phyloP scores from a whole-genome alignment of 2,329 filamentous ascomycete species.

The Colletotrichum sp. region DNA sequence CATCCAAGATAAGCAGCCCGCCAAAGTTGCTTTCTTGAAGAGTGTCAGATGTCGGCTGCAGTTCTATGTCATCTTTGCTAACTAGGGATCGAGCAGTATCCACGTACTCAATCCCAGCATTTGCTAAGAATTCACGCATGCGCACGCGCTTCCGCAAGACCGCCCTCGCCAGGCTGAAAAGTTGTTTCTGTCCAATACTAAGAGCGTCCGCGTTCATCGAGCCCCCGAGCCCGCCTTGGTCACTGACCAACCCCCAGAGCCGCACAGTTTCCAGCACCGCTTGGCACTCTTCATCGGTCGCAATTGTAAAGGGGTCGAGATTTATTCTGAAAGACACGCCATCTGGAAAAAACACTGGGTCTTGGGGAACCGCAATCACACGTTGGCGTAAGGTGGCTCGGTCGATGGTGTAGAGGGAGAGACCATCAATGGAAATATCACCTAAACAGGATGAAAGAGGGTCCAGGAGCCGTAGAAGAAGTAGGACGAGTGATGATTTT shows the following conservation, averaged over 20 bases:
- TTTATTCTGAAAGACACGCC: slow-evolving; percentile 40
- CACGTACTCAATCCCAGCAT: not conserved
- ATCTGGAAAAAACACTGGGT: slow-evolving; percentile 54
- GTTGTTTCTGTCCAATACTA: slow-evolving; percentile 15
- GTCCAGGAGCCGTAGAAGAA: slow-evolving; percentile 47
- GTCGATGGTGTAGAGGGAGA: slow-evolving; percentile 41
- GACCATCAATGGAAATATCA: slow-evolving; percentile 42
- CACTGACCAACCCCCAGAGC: not conserved
- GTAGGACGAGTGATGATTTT: slow-evolving; percentile 47
- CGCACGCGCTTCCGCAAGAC: not conserved
- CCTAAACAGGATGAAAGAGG: slow-evolving; percentile 28
- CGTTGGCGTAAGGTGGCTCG: slow-evolving; percentile 47
- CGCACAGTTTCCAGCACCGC: slow-evolving; percentile 27
- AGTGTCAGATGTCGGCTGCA: not conserved
- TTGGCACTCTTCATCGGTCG: slow-evolving; percentile 36
- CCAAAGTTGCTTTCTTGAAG: slow-evolving; percentile 32
- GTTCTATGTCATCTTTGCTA: not conserved
- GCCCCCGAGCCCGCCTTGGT: not conserved
- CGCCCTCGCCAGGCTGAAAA: slow-evolving; percentile 9
- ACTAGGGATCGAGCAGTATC: not conserved
- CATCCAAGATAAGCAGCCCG: slow-evolving; percentile 35
- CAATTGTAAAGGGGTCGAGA: slow-evolving; percentile 42
- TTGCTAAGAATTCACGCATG: not conserved
- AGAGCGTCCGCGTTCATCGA: not conserved
- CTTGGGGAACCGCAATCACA: slow-evolving; percentile 58